These are phyloP conservation scores for Chlorella variabilis DNA, from an alignment of 163 green algal genomes.

Conservation along the genomic window DNA sequence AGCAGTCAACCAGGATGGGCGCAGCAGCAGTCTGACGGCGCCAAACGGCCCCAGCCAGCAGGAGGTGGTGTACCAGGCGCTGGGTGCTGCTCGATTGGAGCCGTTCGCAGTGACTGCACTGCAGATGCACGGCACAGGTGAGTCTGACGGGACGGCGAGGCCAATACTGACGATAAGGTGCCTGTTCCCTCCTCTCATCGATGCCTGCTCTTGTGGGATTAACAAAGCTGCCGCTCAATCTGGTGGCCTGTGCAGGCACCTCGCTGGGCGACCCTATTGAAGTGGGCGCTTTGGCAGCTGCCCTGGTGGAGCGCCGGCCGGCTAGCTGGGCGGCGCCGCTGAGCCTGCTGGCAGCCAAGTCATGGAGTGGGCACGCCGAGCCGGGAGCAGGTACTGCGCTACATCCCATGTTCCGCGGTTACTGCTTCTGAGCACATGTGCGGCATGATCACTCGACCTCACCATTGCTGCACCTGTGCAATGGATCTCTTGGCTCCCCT, in stretches of 20 bases:
- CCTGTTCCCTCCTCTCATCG: no score
- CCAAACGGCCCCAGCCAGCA: conserved; percentile 74
- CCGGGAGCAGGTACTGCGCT: conserved; percentile 38
- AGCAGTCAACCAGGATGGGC: conserved; percentile 86
- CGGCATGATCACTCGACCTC: no score
- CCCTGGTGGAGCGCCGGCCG: conserved; percentile 2
- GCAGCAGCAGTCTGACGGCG: conserved; percentile 84
- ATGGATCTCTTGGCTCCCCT: not conserved
- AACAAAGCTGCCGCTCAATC: no score
- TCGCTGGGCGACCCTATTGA: conserved; percentile 74
- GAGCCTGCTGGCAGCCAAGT: conserved; percentile 52
- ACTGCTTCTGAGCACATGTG: no score
- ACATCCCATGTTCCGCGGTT: no score
- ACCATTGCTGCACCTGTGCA: not conserved
- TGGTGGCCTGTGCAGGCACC: conserved; percentile 62
- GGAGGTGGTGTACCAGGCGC: conserved; percentile 70
- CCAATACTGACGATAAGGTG: no score
- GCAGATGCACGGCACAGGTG: conserved; percentile 55
- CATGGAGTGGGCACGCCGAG: conserved; percentile 65
- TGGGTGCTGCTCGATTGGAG: conserved; percentile 42
- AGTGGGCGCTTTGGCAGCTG: conserved; percentile 51
- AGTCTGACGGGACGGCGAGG: no score
- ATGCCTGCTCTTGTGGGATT: no score
- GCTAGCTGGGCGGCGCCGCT: conserved; percentile 21
- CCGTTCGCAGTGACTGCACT: conserved; percentile 15